These are phyloP conservation scores for Sindora glabra DNA, from an alignment of 306 rosid species.

Conservation along the genomic window DNA sequence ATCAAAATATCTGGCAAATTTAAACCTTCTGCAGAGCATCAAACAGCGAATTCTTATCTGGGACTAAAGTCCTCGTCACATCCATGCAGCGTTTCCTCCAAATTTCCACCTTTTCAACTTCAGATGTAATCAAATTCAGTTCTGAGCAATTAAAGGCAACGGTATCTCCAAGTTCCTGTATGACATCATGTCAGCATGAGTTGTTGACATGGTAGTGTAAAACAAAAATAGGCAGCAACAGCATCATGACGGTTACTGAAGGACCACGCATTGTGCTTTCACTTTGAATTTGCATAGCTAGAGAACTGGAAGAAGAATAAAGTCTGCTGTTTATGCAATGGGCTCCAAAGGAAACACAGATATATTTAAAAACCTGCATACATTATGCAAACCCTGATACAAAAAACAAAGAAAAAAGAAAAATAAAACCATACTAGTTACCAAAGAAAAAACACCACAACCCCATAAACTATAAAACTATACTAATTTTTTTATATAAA, in stretches of 20 bases:
- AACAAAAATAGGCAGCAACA: background rate
- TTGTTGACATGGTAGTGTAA: background rate
- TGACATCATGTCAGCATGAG: conserved; percentile 11
- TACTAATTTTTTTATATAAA: too few relatives aligned
- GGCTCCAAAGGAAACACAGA: background rate
- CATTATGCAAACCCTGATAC: background rate
- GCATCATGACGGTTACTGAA: background rate
- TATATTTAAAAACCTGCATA: background rate
- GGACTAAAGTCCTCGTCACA: conserved; percentile 28
- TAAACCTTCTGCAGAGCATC: conserved; percentile 62
- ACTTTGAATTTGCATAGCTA: background rate
- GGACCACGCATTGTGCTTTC: too few relatives aligned
- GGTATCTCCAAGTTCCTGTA: conserved; percentile 64
- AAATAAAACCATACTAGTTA: too few relatives aligned
- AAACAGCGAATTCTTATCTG: conserved; percentile 44
- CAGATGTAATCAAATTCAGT: conserved; percentile 52
- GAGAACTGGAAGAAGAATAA: background rate
- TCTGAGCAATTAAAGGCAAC: conserved; percentile 66
- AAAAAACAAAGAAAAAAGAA: background rate
- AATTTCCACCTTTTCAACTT: conserved; percentile 77
- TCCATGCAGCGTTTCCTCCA: conserved; percentile 65
- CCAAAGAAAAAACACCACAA: too few relatives aligned
- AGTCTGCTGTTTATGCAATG: background rate
- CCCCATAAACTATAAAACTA: too few relatives aligned
- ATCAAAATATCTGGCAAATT: conserved; percentile 6